A percentile compares a stretch with the other conserved stretches of the same genome.
These are phyloP conservation scores for Rubia peregrina DNA, from an alignment of 305 asterid genomes.

Conservation along the genomic window DNA sequence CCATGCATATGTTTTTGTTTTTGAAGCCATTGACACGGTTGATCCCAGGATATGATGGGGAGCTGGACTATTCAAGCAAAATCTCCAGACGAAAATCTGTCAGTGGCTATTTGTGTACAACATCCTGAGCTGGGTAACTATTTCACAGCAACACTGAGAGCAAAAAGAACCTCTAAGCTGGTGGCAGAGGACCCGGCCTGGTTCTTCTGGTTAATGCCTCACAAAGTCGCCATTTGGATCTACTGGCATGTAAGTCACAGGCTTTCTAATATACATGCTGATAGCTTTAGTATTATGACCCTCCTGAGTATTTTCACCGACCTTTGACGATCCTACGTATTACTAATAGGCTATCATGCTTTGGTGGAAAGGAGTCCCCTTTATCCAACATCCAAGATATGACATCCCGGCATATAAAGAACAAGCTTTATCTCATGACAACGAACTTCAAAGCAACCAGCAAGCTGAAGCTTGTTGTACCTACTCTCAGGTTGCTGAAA, in stretches of 20 bases:
- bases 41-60: conserved; percentile 59
- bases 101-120: conserved; percentile 54
- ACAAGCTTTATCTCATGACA: conserved; percentile 49
- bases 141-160: conserved; percentile 81
- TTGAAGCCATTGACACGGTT: background rate
- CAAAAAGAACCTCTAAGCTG: conserved; percentile 48
- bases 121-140: conserved; percentile 89
- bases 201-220: conserved; percentile 97
- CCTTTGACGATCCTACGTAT: too few species aligned
- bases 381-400: conserved; percentile 72
- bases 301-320: too few species aligned
- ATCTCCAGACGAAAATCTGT: conserved; percentile 60
- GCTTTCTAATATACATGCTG: too few species aligned
- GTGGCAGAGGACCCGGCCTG: conserved; percentile 35
- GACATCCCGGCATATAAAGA: conserved; percentile 47
- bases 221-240: conserved; percentile 82
- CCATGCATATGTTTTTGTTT: background rate
- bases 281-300: too few species aligned
- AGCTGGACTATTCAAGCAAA: conserved; percentile 62
- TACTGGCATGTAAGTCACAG: conserved; percentile 50
- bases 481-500: conserved; percentile 17
- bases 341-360: conserved; percentile 47
- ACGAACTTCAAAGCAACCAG: conserved; percentile 33
- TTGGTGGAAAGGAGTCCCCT: conserved; percentile 79
- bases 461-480: conserved; percentile 20